Percentiles rank a stretch among this genome's conserved stretches.
These are phyloP conservation scores for Xylaria longipes DNA, from an alignment of 495 filamentous ascomycete species.

Conservation along the genomic window DNA sequence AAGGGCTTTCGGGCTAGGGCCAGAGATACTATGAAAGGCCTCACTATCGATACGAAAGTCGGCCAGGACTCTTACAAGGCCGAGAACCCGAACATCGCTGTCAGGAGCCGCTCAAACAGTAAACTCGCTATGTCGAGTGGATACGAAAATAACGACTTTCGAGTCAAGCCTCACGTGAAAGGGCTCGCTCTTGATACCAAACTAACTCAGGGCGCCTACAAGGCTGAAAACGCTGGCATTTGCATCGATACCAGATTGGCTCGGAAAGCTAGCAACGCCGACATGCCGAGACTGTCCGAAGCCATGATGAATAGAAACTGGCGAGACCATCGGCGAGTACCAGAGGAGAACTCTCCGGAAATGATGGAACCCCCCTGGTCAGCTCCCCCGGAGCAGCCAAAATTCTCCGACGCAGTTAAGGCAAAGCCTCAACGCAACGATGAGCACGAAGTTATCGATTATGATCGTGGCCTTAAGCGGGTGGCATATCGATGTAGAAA, in stretches of 20 bases:
- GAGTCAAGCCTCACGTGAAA: neutral
- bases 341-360: neutral
- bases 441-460: constrained; percentile 5
- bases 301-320: constrained; percentile 29
- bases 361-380: constrained; percentile 7
- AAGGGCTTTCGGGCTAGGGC: constrained; percentile 15
- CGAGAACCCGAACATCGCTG: neutral
- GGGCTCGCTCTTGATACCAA: constrained; percentile 12
- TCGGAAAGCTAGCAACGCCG: constrained; percentile 2
- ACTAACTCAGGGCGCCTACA: neutral
- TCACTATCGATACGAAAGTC: constrained; percentile 10
- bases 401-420: neutral
- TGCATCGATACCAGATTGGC: neutral
- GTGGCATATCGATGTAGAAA: constrained; percentile 19
- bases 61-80: neutral
- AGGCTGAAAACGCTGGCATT: neutral
- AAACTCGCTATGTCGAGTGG: neutral
- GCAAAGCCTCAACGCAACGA: constrained; percentile 11
- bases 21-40: constrained; percentile 4
- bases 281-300: constrained; percentile 14
- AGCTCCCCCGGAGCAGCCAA: constrained; percentile 18
- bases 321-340: constrained; percentile 14
- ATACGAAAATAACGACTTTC: neutral
- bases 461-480: constrained; percentile 19
- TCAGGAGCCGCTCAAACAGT: neutral